These are phyloP conservation scores for Candida nemodendra DNA, from an alignment of 805 yeast genomes.

Conservation along the genomic window DNA sequence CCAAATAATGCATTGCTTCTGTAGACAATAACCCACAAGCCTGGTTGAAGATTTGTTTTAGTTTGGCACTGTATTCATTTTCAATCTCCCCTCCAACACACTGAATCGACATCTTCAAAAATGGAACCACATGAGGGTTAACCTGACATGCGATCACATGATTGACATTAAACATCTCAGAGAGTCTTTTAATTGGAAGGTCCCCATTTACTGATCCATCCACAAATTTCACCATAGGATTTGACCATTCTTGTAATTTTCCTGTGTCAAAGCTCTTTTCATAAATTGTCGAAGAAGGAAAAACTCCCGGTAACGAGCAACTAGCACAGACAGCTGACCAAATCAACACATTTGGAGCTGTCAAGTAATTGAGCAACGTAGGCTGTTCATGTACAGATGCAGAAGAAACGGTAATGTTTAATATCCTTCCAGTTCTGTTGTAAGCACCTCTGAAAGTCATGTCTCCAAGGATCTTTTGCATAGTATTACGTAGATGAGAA, in stretches of 20 bases:
- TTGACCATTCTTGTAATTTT: constrained; percentile 76
- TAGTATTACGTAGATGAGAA: constrained; percentile 64
- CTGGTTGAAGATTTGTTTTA: constrained; percentile 51
- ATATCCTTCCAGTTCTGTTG: constrained; percentile 88
- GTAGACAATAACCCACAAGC: constrained; percentile 58
- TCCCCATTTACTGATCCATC: constrained; percentile 98
- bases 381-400: constrained; percentile 92
- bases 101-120: constrained; percentile 65
- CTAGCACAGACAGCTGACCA: constrained; percentile 94
- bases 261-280: constrained; percentile 80
- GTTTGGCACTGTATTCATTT: constrained; percentile 53
- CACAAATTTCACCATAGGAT: constrained; percentile 72
- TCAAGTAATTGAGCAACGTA: constrained; percentile 70
- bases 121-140: constrained; percentile 92
- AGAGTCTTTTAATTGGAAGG: constrained; percentile 81
- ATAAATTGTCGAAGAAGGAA: constrained; percentile 79
- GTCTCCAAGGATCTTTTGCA: constrained; percentile 80
- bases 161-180: constrained; percentile 97
- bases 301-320: constrained; percentile 90
- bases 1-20: constrained; percentile 78
- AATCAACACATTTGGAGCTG: constrained; percentile 77
- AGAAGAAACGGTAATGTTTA: constrained; percentile 91
- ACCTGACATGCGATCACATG: constrained; percentile 98
- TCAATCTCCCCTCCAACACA: constrained; percentile 71
- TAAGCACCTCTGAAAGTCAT: constrained; percentile 92